Evolutionary conservation across 2,329 filamentous ascomycete species (phyloP), one percentile per base, ranked within the genome.

Genomic region (Shiraia bambusicola): DNA sequence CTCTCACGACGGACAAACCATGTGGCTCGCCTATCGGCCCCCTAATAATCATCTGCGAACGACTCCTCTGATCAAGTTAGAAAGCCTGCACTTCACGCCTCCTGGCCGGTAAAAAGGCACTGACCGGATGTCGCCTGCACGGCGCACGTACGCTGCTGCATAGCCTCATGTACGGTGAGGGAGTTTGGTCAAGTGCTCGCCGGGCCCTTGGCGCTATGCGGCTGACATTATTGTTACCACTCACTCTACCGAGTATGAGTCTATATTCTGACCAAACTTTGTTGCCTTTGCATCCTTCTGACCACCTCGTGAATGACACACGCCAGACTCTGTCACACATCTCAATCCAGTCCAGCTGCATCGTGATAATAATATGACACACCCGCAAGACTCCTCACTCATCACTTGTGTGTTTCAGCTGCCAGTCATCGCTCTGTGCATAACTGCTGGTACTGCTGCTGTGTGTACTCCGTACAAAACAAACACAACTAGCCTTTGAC

Each of bases 31-130:
- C 36, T 41, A 33, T 45, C 28, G 30, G 24, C 30, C 26, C 36
- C 43, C 19, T 15, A n/a, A n/a, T n/a, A n/a, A n/a, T n/a, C n/a
- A 47, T 50, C 19, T 22, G 51, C 51, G 51, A 54, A 54, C 51
- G 28, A 42, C 37, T 47, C 13, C 40, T 46, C 39, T 32, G 29
- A 44, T 26, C 37, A 37, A 37, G 40, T 30, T 40, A 30, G 19
- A 22, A 8, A 42, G 41, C 30, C 36, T 15, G 34, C 34, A 29
- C 34, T 36, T 37, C 22, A 40, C 35, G 33, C 34, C 37, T 37
- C 42, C 37, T 44, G 33, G 37, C 28, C 22, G 40, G 25, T n/a
- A 9, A 19, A 34, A 27, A 40, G 10, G 13, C 19, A 8, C 40
- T 50, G 39, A 50, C 49, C 51, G 45, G 41, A 42, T 40, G 35